These are phyloP conservation scores for Cryptococcus sp. DNA, from an alignment of 1,284 basidiomycete genomes.

Conservation along the genomic window DNA sequence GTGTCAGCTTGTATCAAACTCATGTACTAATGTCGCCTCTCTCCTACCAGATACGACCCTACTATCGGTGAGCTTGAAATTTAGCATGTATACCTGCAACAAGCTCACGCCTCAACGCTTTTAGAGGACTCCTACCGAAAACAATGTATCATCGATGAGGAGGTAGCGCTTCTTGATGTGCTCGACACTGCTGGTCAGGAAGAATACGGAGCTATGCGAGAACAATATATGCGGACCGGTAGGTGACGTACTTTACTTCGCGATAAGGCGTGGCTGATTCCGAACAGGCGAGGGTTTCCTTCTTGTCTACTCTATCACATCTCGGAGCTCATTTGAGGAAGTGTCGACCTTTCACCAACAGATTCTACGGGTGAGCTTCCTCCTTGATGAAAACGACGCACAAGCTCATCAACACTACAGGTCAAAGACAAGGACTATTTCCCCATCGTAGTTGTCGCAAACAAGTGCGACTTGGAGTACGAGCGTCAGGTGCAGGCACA, in stretches of 20 bases:
- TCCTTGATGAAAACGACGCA: background rate
- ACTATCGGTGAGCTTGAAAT: constrained; percentile 73
- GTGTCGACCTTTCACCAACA: constrained; percentile 98
- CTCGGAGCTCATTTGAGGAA: constrained; percentile 96
- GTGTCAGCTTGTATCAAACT: background rate
- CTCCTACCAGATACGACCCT: constrained; percentile 70
- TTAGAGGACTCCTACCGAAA: constrained; percentile 86
- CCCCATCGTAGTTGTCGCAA: constrained; percentile 96
- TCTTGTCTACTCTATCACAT: constrained; percentile 98
- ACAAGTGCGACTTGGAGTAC: constrained; percentile 98
- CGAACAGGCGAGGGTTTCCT: constrained; percentile 96
- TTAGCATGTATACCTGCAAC: background rate
- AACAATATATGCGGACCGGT: constrained; percentile 54
- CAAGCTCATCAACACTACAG: constrained; percentile 18
- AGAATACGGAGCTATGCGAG: constrained; percentile 74
- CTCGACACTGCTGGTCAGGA: constrained; percentile 99
- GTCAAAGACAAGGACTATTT: constrained; percentile 97
- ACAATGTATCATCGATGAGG: constrained; percentile 95
- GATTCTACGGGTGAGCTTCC: constrained; percentile 67
- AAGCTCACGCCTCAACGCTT: constrained; percentile 7
- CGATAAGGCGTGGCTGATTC: background rate
- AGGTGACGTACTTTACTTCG: constrained; percentile 57
- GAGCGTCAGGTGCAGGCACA: constrained; percentile 97
- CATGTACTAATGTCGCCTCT: background rate
- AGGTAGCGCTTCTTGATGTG: constrained; percentile 95